Evolutionary conservation across 306 rosid species (phyloP), one percentile per base, ranked within the genome.

Genomic region (Cyclanthera cordifolia): DNA sequence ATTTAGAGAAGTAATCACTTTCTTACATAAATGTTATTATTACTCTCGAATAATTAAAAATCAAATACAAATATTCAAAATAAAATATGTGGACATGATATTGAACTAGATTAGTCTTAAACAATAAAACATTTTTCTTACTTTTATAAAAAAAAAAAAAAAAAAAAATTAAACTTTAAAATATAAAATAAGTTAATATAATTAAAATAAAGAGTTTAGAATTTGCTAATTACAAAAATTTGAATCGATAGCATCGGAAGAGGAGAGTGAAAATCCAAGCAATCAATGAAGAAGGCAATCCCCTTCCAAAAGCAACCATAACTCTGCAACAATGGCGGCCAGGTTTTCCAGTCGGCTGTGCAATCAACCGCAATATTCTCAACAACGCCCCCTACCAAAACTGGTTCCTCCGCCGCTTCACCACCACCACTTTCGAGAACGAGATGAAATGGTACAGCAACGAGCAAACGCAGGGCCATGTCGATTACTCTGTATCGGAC

Each of bases 381-480:
- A 54, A 65, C 72, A 86, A 83, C 8, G 0, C 1, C 6, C 83
- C 85, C 11, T 88, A 86, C 27, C 88, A 82, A 15, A 78, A 83
- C 13, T 88, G 97, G 97, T 85, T 88, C 73, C 32, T 73, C 2
- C 73, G 88, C 0, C 84, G 88, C 61, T 91, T 91, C 85, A 75
- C 74, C 3, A 85, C 84, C 43, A 75, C 97, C 10, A 73, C 79
- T 20, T 91, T 88, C 49, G 88, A 32, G 45, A 61, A 91, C 11
- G 97, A 88, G 75, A 88, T 91, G 97, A 91, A 91, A 46, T 91
- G 96, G 97, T 83, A 88, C 74, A 73, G 69, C 75, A 91, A 57
- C 0, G 97, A 91, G 59, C 3, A 1, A 0, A 13, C 61, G 0
- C 85, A 0, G 2, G 94, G 97, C 41, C 34, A 12, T 0, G 81